A percentile compares a stretch with the other conserved stretches of the same genome.
Evolutionary conservation across 2,329 filamentous ascomycete genomes (phyloP).

Genomic region (Colletotrichum sojae): DNA sequence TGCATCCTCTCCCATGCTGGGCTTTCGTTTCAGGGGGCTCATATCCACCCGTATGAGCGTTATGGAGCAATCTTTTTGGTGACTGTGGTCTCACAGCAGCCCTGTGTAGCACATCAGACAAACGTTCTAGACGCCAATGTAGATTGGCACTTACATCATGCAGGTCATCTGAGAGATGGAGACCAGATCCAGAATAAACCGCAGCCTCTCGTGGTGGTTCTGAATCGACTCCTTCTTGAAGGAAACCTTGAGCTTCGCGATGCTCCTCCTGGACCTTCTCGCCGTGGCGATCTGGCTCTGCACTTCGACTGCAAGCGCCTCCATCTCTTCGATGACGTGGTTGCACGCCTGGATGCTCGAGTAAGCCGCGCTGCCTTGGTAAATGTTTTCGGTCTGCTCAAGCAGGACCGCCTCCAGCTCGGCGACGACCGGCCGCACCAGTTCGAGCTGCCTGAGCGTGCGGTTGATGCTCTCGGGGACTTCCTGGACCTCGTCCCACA

Average conservation of each 20-base stretch:
- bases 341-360: constrained; percentile 11
- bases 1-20: too few relatives aligned
- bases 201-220: constrained; percentile 11
- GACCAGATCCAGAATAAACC: constrained; percentile 4
- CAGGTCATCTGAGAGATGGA: constrained; percentile 6
- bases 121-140: not conserved
- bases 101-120: not conserved
- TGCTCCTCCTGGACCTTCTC: constrained; percentile 3
- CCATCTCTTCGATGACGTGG: constrained; percentile 6
- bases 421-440: not conserved
- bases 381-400: not conserved
- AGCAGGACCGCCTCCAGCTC: not conserved
- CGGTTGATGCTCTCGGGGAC: constrained; percentile 22
- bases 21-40: too few relatives aligned
- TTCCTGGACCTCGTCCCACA: constrained; percentile 35
- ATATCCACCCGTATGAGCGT: too few relatives aligned
- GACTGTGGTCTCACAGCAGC: not conserved
- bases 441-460: constrained; percentile 18
- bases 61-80: not conserved
- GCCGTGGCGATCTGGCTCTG: not conserved
- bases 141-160: not conserved
- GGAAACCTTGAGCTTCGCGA: constrained; percentile 24
- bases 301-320: constrained; percentile 1
- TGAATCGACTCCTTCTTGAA: constrained; percentile 25
- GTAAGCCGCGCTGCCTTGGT: not conserved